Conservation (phyloP, 495 filamentous ascomycete species). For the Penicillium turbatum region DNA sequence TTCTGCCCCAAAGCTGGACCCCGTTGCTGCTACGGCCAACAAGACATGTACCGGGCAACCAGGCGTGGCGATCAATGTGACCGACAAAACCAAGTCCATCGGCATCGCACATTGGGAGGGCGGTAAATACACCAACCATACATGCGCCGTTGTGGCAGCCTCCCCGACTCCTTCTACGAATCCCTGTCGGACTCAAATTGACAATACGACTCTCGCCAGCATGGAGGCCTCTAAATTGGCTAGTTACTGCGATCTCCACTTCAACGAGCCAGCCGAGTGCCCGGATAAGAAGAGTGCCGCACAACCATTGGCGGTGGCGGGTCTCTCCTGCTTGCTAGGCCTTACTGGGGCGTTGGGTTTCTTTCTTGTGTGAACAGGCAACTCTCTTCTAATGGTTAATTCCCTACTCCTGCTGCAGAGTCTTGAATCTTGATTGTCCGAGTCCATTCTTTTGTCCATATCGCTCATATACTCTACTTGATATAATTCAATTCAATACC, state of each 20-base stretch:
- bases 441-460: too few relatives aligned
- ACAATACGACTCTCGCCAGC: neutral
- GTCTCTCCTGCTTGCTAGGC: neutral
- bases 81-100: slow-evolving; percentile 5
- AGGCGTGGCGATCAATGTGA: slow-evolving; percentile 7
- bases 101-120: neutral
- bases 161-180: neutral
- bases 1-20: slow-evolving; percentile 5
- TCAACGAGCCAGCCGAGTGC: neutral
- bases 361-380: neutral
- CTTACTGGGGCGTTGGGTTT: neutral
- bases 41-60: slow-evolving; percentile 4
- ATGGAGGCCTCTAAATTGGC: neutral
- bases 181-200: neutral
- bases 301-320: neutral
- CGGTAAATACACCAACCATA: neutral
- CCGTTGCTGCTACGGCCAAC: slow-evolving; percentile 25
- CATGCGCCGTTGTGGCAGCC: neutral
- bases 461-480: too few relatives aligned
- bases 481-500: too few relatives aligned
- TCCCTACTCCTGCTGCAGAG: too few relatives aligned
- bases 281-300: neutral
- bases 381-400: too few relatives aligned
- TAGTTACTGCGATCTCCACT: neutral
- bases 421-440: too few relatives aligned